Evolutionary conservation across 2,329 filamentous ascomycete species (phyloP), one percentile per base, ranked within the genome.

Genomic region (Botrytis cinerea): DNA sequence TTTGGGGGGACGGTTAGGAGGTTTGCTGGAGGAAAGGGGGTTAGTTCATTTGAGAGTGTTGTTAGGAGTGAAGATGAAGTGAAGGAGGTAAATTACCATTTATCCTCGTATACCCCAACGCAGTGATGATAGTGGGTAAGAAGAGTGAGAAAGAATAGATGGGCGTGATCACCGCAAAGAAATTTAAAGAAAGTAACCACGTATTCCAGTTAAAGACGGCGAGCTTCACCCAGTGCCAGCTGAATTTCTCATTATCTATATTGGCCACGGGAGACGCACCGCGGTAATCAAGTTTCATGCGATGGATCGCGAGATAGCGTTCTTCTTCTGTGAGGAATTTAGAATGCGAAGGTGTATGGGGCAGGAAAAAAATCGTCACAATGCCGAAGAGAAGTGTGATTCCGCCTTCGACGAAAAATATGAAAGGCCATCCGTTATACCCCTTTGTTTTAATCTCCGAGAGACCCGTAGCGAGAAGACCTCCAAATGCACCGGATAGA

Each of bases 401-500:
- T 16, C 32, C 72, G 18, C 66, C 66, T 38, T 73, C 72, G 43
- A 73, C 51, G 16, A 73, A 73, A n/a, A 73, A 73, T 25, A 73
- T 73, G 28, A 73, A 73, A 1, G 71, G 71, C 71, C 71, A 72
- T 22, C 70, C 70, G 16, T 72, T 67, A n/a, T 67, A 72, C 10
- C 61, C 14, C 25, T 14, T 48, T 12, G 70, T 46, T 67, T 59
- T 67, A 4, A 73, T 73, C 9, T 73, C 40, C 4, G 68, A 71
- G 4, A 85, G 76, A 4, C 84, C 87, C 64, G 87, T 89, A 0
- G 80, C 71, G 87, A 84, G 74, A 88, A 93, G 40, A 92, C 93
- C 93, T 0, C 93, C 93, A 79, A 97, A 94, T 1, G 90, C 91
- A 61, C 93, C 95, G 1, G 94, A 93, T 10, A 97, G 85, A 4